phyloP scores from a whole-genome alignment of 805 yeast genomes.

The Candida caryicola region DNA sequence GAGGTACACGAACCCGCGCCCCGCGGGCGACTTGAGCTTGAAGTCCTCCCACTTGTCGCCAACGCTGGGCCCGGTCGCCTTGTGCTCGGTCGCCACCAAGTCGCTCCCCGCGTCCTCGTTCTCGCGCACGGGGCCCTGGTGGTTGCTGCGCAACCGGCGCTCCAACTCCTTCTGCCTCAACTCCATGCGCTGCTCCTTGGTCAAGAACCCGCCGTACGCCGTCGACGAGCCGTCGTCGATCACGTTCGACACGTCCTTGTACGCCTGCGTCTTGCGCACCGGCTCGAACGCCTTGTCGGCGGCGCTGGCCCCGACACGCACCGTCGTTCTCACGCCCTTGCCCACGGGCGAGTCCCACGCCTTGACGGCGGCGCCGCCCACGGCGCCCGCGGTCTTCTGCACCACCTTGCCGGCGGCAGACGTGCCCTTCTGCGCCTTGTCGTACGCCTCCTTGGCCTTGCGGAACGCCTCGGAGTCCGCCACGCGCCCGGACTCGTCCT shows the following conservation, averaged over 20 bases:
- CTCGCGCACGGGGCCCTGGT: slow-evolving; percentile 66
- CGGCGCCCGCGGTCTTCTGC: slow-evolving; percentile 87
- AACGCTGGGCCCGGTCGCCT: slow-evolving; percentile 66
- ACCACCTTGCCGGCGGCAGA: slow-evolving; percentile 72
- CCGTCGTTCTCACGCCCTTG: slow-evolving; percentile 80
- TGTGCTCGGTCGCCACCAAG: slow-evolving; percentile 76
- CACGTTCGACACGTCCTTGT: slow-evolving; percentile 83
- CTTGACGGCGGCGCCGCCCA: slow-evolving; percentile 81
- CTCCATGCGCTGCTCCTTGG: slow-evolving; percentile 73
- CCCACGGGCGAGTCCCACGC: slow-evolving; percentile 98
- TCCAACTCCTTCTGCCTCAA: slow-evolving; percentile 57
- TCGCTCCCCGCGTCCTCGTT: slow-evolving; percentile 82
- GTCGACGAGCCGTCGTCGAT: slow-evolving; percentile 89
- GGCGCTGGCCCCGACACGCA: slow-evolving; percentile 75
- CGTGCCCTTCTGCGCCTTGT: slow-evolving; percentile 70
- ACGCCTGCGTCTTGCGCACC: slow-evolving; percentile 83
- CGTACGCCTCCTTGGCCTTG: slow-evolving; percentile 89
- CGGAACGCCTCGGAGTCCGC: slow-evolving; percentile 93
- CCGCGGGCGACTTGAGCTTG: slow-evolving; percentile 65
- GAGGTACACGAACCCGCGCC: slow-evolving; percentile 58
- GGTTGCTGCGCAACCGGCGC: slow-evolving; percentile 55
- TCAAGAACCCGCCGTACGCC: slow-evolving; percentile 88
- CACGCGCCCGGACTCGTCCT: slow-evolving; percentile 91
- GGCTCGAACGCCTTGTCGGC: slow-evolving; percentile 93
- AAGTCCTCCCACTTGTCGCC: slow-evolving; percentile 66